phyloP scores from a whole-genome alignment of 176 grass and related monocot species.

The Juncus effusus region DNA sequence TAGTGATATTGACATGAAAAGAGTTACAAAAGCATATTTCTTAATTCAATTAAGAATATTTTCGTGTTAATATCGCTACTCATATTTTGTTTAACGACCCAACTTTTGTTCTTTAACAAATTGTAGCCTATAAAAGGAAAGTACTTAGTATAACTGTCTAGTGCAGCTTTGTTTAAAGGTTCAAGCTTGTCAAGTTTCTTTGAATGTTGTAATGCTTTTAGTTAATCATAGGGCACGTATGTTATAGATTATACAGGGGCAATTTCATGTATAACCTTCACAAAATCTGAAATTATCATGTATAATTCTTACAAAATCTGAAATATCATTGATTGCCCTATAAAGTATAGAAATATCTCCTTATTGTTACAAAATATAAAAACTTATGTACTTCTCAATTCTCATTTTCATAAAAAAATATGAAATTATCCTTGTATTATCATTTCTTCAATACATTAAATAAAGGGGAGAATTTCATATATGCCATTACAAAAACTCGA shows the following conservation, averaged over 20 bases:
- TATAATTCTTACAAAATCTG: too few relatives aligned
- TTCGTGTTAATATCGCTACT: neutral
- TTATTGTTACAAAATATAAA: too few relatives aligned
- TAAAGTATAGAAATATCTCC: too few relatives aligned
- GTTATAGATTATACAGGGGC: neutral
- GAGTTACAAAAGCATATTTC: constrained; percentile 35
- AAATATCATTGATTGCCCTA: too few relatives aligned
- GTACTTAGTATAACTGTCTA: constrained; percentile 14
- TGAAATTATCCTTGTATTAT: too few relatives aligned
- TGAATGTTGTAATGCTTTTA: constrained; percentile 13
- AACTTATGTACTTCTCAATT: too few relatives aligned
- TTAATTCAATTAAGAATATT: constrained; percentile 1
- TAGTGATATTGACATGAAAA: constrained; percentile 21
- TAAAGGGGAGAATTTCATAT: too few relatives aligned
- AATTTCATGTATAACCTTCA: too few relatives aligned
- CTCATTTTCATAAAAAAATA: too few relatives aligned
- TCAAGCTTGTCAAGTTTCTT: constrained; percentile 24
- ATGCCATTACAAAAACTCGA: too few relatives aligned
- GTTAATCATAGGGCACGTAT: neutral
- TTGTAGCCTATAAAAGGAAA: constrained; percentile 31
- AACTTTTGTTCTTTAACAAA: constrained; percentile 27
- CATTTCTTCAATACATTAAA: too few relatives aligned
- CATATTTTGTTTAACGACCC: neutral
- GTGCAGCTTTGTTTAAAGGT: constrained; percentile 22
- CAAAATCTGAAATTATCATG: too few relatives aligned